Conservation (phyloP, 192 early-diverging fungal species). For the Bifiguratus adelaidae region DNA sequence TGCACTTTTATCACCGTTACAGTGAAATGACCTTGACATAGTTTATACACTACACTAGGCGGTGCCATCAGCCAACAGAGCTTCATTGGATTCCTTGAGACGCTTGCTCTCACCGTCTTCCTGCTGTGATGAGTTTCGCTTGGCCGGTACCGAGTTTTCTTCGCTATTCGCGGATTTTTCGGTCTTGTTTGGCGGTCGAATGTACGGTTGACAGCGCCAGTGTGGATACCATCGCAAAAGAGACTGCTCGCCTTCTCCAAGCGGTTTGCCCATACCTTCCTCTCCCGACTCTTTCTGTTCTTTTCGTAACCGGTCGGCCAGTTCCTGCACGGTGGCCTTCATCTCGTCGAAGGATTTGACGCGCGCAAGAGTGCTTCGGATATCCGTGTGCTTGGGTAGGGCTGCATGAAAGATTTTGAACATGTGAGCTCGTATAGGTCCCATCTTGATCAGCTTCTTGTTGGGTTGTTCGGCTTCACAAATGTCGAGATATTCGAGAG, state of each 20-base stretch:
- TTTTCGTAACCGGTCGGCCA: constrained; percentile 42
- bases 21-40: no score
- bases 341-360: constrained; percentile 50
- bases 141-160: no score
- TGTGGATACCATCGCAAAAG: constrained; percentile 38
- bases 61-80: no score
- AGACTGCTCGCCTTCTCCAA: constrained; percentile 18
- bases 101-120: no score
- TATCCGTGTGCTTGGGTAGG: constrained; percentile 66
- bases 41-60: no score
- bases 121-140: no score
- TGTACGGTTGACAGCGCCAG: constrained; percentile 49
- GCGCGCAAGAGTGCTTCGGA: constrained; percentile 60
- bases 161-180: no score
- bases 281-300: constrained; percentile 11
- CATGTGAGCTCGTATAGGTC: constrained; percentile 73
- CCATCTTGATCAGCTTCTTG: no score
- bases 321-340: constrained; percentile 33
- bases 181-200: no score
- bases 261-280: constrained; percentile 17
- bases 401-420: constrained; percentile 85
- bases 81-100: no score
- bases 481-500: constrained; percentile 85
- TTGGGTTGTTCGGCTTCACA: constrained; percentile 50
- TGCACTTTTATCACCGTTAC: no score